A percentile compares a stretch with the other conserved stretches of the same genome.
Conservation (phyloP, 164 flowering plant species). For the Stephania yunnanensis region DNA sequence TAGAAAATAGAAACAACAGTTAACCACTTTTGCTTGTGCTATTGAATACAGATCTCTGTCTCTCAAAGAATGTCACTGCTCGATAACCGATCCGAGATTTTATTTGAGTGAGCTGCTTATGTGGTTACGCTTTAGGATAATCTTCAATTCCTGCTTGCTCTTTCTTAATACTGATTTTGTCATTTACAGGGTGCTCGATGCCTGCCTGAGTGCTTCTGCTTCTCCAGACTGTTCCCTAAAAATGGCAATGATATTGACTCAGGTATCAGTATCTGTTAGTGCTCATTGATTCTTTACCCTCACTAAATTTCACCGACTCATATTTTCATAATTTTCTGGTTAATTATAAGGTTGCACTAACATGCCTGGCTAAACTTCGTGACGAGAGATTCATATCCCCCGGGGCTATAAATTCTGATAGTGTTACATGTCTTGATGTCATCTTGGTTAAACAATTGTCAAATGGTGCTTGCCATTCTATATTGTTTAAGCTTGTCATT, state of each 20-base stretch:
- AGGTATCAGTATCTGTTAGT: constrained; percentile 35
- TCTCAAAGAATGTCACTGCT: constrained; percentile 67
- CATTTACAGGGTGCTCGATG: constrained; percentile 67
- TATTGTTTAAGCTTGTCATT: constrained; percentile 80
- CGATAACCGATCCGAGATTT: constrained; percentile 61
- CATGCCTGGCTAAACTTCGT: constrained; percentile 95
- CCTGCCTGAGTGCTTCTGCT: constrained; percentile 75
- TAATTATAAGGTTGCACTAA: constrained; percentile 67
- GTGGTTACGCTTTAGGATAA: background rate
- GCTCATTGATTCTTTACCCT: background rate
- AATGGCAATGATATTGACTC: constrained; percentile 81
- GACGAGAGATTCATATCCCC: constrained; percentile 77
- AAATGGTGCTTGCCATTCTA: constrained; percentile 82
- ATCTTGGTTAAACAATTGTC: constrained; percentile 66
- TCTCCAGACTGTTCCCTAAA: constrained; percentile 92
- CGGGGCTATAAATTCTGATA: constrained; percentile 58
- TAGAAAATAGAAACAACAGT: too few relatives aligned
- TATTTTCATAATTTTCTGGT: background rate
- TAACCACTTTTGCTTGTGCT: background rate
- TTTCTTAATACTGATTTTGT: background rate
- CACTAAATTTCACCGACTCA: background rate
- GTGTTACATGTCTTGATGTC: constrained; percentile 77
- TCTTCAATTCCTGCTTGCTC: background rate
- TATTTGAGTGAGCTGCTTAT: constrained; percentile 58
- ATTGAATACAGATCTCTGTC: constrained; percentile 51